Base-by-base conservation (phyloP, 2,329 filamentous ascomycete species). In the Aaosphaeria arxii region DNA sequence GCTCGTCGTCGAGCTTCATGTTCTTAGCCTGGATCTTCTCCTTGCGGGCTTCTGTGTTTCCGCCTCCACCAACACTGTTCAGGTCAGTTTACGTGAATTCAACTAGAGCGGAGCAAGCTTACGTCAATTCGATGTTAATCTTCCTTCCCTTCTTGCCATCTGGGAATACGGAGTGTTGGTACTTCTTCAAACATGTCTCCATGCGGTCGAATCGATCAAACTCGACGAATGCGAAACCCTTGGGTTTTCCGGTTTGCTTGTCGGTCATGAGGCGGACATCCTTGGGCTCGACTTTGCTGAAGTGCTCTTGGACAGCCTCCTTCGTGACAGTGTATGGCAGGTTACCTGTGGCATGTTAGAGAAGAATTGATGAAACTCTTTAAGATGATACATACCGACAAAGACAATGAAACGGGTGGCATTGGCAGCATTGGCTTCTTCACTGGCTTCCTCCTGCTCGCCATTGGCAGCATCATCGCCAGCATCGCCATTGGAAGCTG, bases 71-170 rank as follows among this genome's bases (percentile, higher is more conserved):
- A 50, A 88, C 91, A 57, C 87, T 89, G 55, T 55, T 3, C 40
- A 43, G 41, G 11, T 29, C 29, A 24, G 45, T 28, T 30, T 6
- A 38, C 30, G 33, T 7, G 6, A 11, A 45, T 13, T 5, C 7
- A 32, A 9, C 33, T 4, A 9, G 7, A 42, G 29, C 40, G 28
- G 41, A 40, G 11, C 32, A 38, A 35, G 80, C 85, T 71, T 71
- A 90, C 81, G 91, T 96, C 57, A 97, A 74, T 74, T 96, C 92
- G 29, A 96, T 88, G 66, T 96, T 96, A 62, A 97, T 95, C 72
- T 86, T 88, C 59, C 92, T 79, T 44, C 84, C 74, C 11, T 66
- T 75, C 61, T 74, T 75, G 35, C 75, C 75, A 45, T 80, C 78
- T 50, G 83, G 75, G 66, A 96, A 95, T 54, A 80, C 79, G 50